phyloP scores from a whole-genome alignment of 768 basidiomycete genomes.

The Hirschioporus abietinus region DNA sequence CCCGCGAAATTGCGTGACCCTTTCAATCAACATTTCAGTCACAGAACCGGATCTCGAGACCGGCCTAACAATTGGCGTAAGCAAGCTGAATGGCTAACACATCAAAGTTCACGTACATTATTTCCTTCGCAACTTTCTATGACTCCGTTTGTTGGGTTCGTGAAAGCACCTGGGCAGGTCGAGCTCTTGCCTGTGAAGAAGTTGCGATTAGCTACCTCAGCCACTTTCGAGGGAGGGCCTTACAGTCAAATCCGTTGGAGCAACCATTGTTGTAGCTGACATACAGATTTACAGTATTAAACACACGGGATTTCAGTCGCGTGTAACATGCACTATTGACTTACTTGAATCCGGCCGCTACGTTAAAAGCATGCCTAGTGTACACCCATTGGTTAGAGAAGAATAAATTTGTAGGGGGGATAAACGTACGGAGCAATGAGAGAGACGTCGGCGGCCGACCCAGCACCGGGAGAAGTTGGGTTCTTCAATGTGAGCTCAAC shows the following conservation, averaged over 20 bases:
- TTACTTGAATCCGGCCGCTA: constrained; percentile 35
- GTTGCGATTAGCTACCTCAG: background rate
- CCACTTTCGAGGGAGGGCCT: background rate
- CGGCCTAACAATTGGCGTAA: background rate
- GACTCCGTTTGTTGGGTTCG: background rate
- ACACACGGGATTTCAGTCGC: background rate
- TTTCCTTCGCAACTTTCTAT: background rate
- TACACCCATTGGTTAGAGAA: background rate
- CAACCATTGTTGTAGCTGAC: background rate
- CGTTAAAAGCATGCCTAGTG: constrained; percentile 34
- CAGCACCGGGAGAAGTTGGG: constrained; percentile 10
- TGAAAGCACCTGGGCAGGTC: background rate
- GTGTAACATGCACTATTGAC: constrained; percentile 9
- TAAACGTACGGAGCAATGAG: constrained; percentile 13
- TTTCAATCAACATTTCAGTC: background rate
- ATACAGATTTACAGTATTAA: too few relatives aligned
- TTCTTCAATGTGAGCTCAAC: constrained; percentile 12
- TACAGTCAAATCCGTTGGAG: background rate
- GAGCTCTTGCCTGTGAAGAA: background rate
- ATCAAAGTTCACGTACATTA: background rate
- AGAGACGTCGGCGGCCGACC: constrained; percentile 12
- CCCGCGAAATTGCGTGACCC: background rate
- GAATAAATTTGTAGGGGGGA: background rate
- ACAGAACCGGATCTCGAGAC: background rate
- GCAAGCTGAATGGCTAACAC: background rate